Conservation (phyloP, 306 rosid genomes). For the Sindora glabra region DNA sequence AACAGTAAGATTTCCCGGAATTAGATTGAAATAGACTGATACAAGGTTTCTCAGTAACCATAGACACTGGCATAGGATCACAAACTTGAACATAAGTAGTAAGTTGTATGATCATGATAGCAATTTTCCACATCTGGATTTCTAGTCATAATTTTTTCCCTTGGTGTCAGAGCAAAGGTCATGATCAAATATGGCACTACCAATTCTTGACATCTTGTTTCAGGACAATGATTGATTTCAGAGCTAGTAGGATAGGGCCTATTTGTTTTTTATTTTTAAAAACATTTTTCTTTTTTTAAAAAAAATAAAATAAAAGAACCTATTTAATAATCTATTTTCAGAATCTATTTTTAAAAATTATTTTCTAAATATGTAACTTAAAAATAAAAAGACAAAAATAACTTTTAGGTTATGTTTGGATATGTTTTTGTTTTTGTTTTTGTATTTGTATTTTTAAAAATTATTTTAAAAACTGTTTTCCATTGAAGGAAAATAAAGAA, state of each 20-base stretch:
- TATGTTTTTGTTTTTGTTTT: no score
- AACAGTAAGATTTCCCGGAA: not conserved
- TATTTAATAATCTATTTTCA: no score
- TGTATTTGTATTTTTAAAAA: no score
- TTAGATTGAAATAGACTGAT: conserved; percentile 6
- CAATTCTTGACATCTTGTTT: not conserved
- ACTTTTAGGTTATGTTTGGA: no score
- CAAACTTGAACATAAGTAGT: not conserved
- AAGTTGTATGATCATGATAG: not conserved
- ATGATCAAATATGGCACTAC: not conserved
- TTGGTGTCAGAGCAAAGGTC: not conserved
- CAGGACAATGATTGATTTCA: not conserved
- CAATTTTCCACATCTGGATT: not conserved
- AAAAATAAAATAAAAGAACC: not conserved
- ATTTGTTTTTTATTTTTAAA: not conserved
- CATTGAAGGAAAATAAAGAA: no score
- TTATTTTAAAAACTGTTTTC: no score
- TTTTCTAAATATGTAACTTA: no score
- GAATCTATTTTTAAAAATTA: no score
- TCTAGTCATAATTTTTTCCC: not conserved
- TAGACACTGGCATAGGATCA: conserved; percentile 4
- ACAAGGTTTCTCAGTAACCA: conserved; percentile 3
- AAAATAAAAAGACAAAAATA: no score
- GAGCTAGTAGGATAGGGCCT: not conserved
- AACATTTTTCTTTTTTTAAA: not conserved